Conservation (phyloP, 176 grass and related monocot species). For the Tillandsia fasciculata region DNA sequence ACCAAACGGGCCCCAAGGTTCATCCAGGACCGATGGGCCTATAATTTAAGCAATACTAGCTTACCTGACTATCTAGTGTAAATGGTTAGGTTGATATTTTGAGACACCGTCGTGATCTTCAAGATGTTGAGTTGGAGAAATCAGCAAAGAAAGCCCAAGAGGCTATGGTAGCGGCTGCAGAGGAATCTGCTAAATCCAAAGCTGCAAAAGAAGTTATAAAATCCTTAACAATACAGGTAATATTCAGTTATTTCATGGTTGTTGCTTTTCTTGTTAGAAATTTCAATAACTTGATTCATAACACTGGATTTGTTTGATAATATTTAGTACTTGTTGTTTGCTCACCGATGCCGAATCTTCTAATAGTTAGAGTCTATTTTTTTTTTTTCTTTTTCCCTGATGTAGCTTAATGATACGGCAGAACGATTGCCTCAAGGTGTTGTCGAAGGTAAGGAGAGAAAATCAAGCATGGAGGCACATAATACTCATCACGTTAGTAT, state of each 20-base stretch:
- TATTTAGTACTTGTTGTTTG: neutral
- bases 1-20: no score
- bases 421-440: conserved; percentile 58
- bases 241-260: neutral
- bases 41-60: neutral
- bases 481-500: conserved; percentile 29
- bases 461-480: conserved; percentile 31
- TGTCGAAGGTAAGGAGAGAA: conserved; percentile 42
- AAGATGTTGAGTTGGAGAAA: conserved; percentile 79
- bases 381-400: conserved; percentile 10
- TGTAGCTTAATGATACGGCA: conserved; percentile 88
- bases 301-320: neutral
- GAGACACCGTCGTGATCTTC: conserved; percentile 58
- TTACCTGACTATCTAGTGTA: conserved; percentile 9
- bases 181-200: conserved; percentile 95
- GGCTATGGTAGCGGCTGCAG: conserved; percentile 53
- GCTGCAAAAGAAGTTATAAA: conserved; percentile 98
- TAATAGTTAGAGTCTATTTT: conserved; percentile 16
- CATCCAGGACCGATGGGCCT: no score
- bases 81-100: conserved; percentile 68
- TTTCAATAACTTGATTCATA: neutral
- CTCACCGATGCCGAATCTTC: neutral
- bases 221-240: conserved; percentile 76
- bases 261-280: neutral
- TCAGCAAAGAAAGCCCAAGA: conserved; percentile 89